These are phyloP conservation scores for Reticulascus tulasneorum DNA, from an alignment of 2,329 filamentous ascomycete species.

Conservation along the genomic window DNA sequence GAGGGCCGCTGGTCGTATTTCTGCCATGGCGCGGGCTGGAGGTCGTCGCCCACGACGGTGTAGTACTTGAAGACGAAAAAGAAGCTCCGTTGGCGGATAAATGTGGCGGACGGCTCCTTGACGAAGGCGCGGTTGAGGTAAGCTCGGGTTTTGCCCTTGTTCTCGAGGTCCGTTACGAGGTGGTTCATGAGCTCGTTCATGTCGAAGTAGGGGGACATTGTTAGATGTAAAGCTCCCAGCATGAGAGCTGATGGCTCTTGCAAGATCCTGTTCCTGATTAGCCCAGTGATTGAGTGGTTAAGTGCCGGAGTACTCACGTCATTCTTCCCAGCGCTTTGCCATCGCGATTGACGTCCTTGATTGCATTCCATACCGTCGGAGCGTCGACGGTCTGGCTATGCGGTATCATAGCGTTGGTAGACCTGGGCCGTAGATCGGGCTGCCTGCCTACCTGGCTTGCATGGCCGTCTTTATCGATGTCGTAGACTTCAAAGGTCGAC, in stretches of 20 bases:
- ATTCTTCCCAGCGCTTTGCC: conserved; percentile 51
- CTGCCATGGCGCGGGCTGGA: conserved; percentile 58
- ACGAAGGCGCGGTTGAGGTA: conserved; percentile 47
- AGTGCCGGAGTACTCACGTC: conserved; percentile 34
- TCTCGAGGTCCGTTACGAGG: conserved; percentile 44
- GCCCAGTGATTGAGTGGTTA: conserved; percentile 6
- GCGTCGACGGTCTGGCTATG: conserved; percentile 33
- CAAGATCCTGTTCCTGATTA: conserved; percentile 43
- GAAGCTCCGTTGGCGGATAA: conserved; percentile 50
- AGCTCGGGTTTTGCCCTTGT: conserved; percentile 40
- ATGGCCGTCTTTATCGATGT: conserved; percentile 43
- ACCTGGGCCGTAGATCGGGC: neutral
- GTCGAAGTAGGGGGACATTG: conserved; percentile 54
- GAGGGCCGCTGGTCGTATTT: conserved; percentile 43
- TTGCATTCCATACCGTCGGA: conserved; percentile 35
- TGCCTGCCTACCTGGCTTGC: conserved; percentile 21
- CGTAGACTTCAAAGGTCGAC: conserved; percentile 55
- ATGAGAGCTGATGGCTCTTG: conserved; percentile 58
- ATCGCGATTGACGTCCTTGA: conserved; percentile 31
- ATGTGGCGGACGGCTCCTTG: conserved; percentile 27
- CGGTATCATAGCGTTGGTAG: conserved; percentile 27
- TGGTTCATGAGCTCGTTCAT: conserved; percentile 57
- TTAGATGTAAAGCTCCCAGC: conserved; percentile 56
- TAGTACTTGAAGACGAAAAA: conserved; percentile 65
- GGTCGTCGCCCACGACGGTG: conserved; percentile 52